Evolutionary conservation across 23 red algal genomes (phyloP).

Genomic region (Gracilaria vermiculophylla): DNA sequence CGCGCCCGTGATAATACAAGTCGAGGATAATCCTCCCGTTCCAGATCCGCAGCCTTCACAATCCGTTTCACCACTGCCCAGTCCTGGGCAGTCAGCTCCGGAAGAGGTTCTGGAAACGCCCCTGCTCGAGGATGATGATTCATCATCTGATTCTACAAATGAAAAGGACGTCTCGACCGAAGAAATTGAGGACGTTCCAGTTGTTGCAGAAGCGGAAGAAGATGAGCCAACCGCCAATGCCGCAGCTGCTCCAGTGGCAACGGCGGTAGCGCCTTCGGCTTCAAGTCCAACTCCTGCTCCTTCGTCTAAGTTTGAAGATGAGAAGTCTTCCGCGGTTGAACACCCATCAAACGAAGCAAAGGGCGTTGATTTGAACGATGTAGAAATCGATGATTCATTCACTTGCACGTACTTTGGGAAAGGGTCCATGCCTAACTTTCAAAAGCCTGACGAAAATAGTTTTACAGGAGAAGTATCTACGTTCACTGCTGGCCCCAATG

Average conservation of each 20-base stretch:
- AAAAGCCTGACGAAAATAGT: neutral
- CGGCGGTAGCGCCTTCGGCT: neutral
- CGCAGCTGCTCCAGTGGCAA: neutral
- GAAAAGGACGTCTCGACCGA: neutral
- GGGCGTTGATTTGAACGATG: neutral
- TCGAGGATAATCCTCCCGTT: neutral
- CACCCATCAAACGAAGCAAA: neutral
- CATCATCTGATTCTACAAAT: neutral
- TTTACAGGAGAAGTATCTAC: conserved; percentile 8
- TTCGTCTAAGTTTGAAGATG: neutral
- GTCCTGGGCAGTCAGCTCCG: neutral
- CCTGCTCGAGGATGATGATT: neutral
- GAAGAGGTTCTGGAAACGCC: neutral
- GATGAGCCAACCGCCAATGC: neutral
- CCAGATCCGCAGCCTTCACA: neutral
- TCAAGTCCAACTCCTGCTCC: neutral
- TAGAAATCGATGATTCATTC: neutral
- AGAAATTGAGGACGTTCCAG: neutral
- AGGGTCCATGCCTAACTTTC: conserved; percentile 18
- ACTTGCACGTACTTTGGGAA: conserved; percentile 48
- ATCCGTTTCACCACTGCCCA: neutral
- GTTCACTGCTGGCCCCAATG: conserved; percentile 1
- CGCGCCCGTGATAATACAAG: neutral
- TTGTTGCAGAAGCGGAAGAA: neutral
- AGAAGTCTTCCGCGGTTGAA: neutral